Percentiles rank a stretch among this genome's conserved stretches.
Conservation (phyloP, 768 basidiomycete genomes). For the Ramaria sp. region DNA sequence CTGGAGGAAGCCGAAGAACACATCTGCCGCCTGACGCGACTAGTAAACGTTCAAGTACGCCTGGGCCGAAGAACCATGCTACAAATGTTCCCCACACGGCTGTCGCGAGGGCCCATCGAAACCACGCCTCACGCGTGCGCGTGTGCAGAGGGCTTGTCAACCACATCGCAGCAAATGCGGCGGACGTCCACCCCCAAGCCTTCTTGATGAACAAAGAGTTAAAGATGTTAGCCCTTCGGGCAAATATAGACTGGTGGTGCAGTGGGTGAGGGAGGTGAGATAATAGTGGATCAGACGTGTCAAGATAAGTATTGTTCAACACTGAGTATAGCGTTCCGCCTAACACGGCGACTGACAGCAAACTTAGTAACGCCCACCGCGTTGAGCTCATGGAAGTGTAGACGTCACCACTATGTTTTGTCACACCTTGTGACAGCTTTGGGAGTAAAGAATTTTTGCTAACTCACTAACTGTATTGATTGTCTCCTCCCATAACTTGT, state of each 20-base stretch:
- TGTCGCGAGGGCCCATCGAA: slow-evolving; percentile 49
- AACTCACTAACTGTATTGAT: too few relatives aligned
- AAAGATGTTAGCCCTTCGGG: slow-evolving; percentile 67
- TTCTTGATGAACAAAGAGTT: slow-evolving; percentile 85
- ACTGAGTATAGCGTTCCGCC: slow-evolving; percentile 60
- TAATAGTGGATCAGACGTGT: slow-evolving; percentile 72
- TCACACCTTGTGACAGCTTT: too few relatives aligned
- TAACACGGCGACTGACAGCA: slow-evolving; percentile 28
- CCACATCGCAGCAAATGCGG: slow-evolving; percentile 49
- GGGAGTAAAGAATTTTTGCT: too few relatives aligned
- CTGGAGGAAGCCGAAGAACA: slow-evolving; percentile 42
- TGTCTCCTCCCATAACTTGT: too few relatives aligned
- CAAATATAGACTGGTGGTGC: slow-evolving; percentile 56
- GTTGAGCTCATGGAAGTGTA: slow-evolving; percentile 22
- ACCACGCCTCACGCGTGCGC: slow-evolving; percentile 31
- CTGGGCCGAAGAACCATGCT: slow-evolving; percentile 82
- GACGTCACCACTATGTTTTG: too few relatives aligned
- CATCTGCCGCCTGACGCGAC: slow-evolving; percentile 68
- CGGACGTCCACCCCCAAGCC: slow-evolving; percentile 85
- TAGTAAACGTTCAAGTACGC: slow-evolving; percentile 57
- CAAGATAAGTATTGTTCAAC: slow-evolving; percentile 56
- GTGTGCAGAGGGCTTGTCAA: slow-evolving; percentile 39
- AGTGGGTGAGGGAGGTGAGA: slow-evolving; percentile 61
- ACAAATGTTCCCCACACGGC: slow-evolving; percentile 66
- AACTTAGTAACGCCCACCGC: slow-evolving; percentile 22